Percentiles rank a stretch among this genome's conserved stretches.
Evolutionary conservation across 441 rosid species (phyloP).

Genomic region (Adansonia grandidieri): DNA sequence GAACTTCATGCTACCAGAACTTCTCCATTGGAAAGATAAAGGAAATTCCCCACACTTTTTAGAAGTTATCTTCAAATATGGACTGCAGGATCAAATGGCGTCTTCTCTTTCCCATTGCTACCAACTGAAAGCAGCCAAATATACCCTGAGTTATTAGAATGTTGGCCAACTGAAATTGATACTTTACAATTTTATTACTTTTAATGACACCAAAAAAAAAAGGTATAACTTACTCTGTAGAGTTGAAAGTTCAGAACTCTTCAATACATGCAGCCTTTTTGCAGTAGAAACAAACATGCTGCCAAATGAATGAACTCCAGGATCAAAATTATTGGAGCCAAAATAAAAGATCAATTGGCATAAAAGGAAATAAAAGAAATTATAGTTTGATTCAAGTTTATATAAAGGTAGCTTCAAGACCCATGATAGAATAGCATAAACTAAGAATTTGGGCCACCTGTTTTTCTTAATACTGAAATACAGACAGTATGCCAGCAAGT

Average conservation of each 20-base stretch:
- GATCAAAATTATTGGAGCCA: slow-evolving; percentile 6
- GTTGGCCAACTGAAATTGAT: neutral
- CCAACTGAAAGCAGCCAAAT: slow-evolving; percentile 27
- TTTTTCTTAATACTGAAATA: neutral
- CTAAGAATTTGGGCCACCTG: neutral
- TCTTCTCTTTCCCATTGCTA: slow-evolving; percentile 26
- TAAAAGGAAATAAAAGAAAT: neutral
- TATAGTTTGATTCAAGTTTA: slow-evolving; percentile 14
- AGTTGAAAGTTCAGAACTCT: slow-evolving; percentile 39
- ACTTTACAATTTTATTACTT: neutral
- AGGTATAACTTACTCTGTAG: slow-evolving; percentile 34
- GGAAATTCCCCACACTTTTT: neutral
- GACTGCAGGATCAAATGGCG: slow-evolving; percentile 24
- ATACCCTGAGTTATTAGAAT: neutral
- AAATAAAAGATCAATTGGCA: neutral
- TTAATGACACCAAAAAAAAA: neutral
- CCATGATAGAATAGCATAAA: neutral
- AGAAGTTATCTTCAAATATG: slow-evolving; percentile 1
- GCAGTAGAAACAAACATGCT: slow-evolving; percentile 55
- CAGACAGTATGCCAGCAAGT: slow-evolving; percentile 2
- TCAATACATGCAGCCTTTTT: slow-evolving; percentile 50
- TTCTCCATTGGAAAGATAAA: slow-evolving; percentile 19
- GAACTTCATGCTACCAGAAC: neutral
- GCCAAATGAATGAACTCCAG: slow-evolving; percentile 17
- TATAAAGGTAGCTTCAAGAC: neutral